Conservation (phyloP, 306 rosid species). For the Cyamopsis tetragonoloba region DNA sequence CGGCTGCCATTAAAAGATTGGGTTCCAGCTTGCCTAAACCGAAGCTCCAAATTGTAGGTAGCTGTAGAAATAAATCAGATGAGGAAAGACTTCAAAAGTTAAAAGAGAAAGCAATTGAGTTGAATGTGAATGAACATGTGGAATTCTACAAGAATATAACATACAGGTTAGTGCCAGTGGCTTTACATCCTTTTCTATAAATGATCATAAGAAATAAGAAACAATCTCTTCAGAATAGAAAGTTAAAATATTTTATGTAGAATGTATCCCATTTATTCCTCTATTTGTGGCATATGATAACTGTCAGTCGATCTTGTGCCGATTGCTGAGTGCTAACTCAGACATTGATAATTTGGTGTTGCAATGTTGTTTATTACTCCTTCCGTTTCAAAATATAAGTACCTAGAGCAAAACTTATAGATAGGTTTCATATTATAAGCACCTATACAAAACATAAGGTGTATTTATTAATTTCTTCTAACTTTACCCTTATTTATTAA, state of each 20-base stretch:
- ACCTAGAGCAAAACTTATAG: too few species aligned
- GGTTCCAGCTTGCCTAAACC: slow-evolving; percentile 57
- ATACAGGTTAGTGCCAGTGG: slow-evolving; percentile 58
- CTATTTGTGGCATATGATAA: not conserved
- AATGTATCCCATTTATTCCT: not conserved
- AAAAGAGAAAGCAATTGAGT: slow-evolving; percentile 59
- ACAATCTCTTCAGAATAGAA: not conserved
- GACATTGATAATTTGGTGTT: too few species aligned
- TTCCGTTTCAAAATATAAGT: too few species aligned
- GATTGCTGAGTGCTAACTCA: not conserved
- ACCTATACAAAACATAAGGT: too few species aligned
- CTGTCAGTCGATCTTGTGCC: not conserved
- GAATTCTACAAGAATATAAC: slow-evolving; percentile 73
- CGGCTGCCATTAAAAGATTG: slow-evolving; percentile 62
- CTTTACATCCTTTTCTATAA: not conserved
- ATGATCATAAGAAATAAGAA: not conserved
- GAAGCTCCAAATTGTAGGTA: slow-evolving; percentile 85
- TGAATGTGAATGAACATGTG: slow-evolving; percentile 63
- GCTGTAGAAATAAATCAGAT: slow-evolving; percentile 82
- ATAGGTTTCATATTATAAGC: too few species aligned
- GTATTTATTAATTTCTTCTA: too few species aligned
- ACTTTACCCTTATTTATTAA: too few species aligned
- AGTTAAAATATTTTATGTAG: not conserved
- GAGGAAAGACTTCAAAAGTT: slow-evolving; percentile 79
- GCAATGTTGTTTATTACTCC: too few species aligned